A percentile compares a stretch with the other conserved stretches of the same genome.
phyloP scores from a whole-genome alignment of 2,329 filamentous ascomycete genomes.

The Neospermospora avenae region DNA sequence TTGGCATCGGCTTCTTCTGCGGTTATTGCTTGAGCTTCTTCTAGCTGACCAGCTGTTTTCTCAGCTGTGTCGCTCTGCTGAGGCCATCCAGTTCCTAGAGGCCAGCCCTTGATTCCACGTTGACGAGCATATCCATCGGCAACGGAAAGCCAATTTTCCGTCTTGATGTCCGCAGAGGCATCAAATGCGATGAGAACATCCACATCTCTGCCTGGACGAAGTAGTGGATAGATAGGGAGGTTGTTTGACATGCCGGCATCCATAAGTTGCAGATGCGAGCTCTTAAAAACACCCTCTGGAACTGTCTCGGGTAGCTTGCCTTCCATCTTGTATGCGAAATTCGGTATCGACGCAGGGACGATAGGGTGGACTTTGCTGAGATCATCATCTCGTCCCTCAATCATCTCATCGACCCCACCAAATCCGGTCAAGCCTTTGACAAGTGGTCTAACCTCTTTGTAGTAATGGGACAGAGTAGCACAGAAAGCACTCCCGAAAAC shows the following conservation, averaged over 20 bases:
- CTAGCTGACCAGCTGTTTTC: conserved; percentile 62
- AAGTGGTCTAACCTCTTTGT: conserved; percentile 85
- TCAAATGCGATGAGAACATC: conserved; percentile 93
- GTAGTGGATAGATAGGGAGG: conserved; percentile 88
- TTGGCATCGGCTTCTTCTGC: conserved; percentile 58
- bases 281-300: conserved; percentile 71
- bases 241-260: conserved; percentile 99
- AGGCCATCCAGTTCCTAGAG: conserved; percentile 92
- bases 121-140: conserved; percentile 91
- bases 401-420: conserved; percentile 72
- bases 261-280: conserved; percentile 78
- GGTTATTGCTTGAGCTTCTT: conserved; percentile 59
- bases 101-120: conserved; percentile 91
- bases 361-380: conserved; percentile 92
- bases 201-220: conserved; percentile 82
- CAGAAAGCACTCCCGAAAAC: conserved; percentile 98
- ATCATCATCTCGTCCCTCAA: conserved; percentile 78
- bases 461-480: conserved; percentile 92
- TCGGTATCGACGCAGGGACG: conserved; percentile 85
- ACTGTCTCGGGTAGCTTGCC: conserved; percentile 70
- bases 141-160: conserved; percentile 94
- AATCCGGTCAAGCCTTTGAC: conserved; percentile 74
- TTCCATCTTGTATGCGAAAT: conserved; percentile 81
- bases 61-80: conserved; percentile 54
- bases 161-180: conserved; percentile 83